These are phyloP conservation scores for Teratosphaeria epicoccoides DNA, from an alignment of 2,329 filamentous ascomycete species.

Conservation along the genomic window DNA sequence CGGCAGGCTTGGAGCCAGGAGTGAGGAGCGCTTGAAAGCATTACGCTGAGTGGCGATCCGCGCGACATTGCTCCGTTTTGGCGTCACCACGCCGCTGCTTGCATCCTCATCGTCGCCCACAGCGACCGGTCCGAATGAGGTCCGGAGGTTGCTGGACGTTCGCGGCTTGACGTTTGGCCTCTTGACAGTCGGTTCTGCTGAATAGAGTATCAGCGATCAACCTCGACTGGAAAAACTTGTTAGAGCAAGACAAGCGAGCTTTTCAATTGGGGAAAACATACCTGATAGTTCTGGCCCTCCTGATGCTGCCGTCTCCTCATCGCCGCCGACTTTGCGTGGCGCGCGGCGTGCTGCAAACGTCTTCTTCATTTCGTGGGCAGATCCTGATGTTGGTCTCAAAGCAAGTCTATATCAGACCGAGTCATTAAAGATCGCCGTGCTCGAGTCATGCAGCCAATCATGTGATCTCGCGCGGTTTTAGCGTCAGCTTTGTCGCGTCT, in stretches of 20 bases:
- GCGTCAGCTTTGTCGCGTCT: too few species aligned
- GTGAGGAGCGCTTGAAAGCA: slow-evolving; percentile 44
- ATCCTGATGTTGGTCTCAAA: too few species aligned
- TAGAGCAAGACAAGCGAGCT: slow-evolving; percentile 8
- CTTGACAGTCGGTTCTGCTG: slow-evolving; percentile 41
- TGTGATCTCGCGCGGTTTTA: too few species aligned
- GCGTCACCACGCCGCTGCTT: slow-evolving; percentile 44
- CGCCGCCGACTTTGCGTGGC: slow-evolving; percentile 65
- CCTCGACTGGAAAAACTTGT: slow-evolving; percentile 11
- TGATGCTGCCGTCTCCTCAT: slow-evolving; percentile 41
- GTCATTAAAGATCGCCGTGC: too few species aligned
- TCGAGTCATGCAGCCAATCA: not conserved
- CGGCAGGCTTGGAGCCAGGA: slow-evolving; percentile 39
- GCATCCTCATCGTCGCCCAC: slow-evolving; percentile 45
- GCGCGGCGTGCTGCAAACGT: slow-evolving; percentile 51
- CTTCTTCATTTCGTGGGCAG: slow-evolving; percentile 49
- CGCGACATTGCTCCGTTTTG: slow-evolving; percentile 53
- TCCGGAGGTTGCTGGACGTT: slow-evolving; percentile 63
- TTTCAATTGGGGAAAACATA: slow-evolving; percentile 7
- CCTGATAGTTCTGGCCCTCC: slow-evolving; percentile 13
- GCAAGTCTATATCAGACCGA: too few species aligned
- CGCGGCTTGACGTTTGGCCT: slow-evolving; percentile 44
- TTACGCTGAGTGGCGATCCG: slow-evolving; percentile 57
- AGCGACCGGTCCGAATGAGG: slow-evolving; percentile 62
- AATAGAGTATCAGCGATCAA: slow-evolving; percentile 29